phyloP scores from a whole-genome alignment of 495 filamentous ascomycete species.

The Podospora bellae-mahoneyi region DNA sequence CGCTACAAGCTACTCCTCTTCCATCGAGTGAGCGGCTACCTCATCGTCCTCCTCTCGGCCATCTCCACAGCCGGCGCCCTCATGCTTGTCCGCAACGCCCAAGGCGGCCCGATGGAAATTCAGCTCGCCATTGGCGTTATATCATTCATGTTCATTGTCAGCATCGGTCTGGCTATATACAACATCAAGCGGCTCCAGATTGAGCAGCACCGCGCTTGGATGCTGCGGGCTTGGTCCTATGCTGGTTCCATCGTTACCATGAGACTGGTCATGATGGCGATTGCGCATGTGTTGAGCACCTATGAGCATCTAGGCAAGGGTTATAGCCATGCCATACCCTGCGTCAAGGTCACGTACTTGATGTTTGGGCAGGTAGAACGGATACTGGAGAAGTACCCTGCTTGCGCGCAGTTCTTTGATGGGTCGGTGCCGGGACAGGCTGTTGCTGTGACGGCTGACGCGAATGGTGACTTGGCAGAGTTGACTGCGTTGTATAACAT shows the following conservation, averaged over 20 bases:
- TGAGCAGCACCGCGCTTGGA: constrained; percentile 58
- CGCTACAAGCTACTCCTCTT: constrained; percentile 44
- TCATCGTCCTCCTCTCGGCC: constrained; percentile 43
- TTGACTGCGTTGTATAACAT: constrained; percentile 35
- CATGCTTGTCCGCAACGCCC: constrained; percentile 42
- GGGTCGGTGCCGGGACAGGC: constrained; percentile 20
- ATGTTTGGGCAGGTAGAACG: background rate
- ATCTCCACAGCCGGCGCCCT: constrained; percentile 42
- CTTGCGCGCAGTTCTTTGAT: constrained; percentile 32
- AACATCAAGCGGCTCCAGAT: constrained; percentile 55
- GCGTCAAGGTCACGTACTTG: constrained; percentile 40
- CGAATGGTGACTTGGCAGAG: constrained; percentile 25
- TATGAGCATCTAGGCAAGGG: background rate
- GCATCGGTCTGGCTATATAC: constrained; percentile 42
- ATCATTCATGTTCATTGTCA: constrained; percentile 35
- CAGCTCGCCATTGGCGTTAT: constrained; percentile 39
- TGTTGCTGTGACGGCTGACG: constrained; percentile 31
- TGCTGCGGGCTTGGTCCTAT: constrained; percentile 50
- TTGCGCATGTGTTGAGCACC: constrained; percentile 29
- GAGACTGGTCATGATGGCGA: constrained; percentile 41
- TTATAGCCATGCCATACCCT: constrained; percentile 39
- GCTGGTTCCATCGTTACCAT: constrained; percentile 49
- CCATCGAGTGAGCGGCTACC: constrained; percentile 55
- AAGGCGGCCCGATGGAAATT: constrained; percentile 44
- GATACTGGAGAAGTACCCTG: constrained; percentile 35